phyloP scores from a whole-genome alignment of 2,329 filamentous ascomycete species.

The Colletotrichum sp. region DNA sequence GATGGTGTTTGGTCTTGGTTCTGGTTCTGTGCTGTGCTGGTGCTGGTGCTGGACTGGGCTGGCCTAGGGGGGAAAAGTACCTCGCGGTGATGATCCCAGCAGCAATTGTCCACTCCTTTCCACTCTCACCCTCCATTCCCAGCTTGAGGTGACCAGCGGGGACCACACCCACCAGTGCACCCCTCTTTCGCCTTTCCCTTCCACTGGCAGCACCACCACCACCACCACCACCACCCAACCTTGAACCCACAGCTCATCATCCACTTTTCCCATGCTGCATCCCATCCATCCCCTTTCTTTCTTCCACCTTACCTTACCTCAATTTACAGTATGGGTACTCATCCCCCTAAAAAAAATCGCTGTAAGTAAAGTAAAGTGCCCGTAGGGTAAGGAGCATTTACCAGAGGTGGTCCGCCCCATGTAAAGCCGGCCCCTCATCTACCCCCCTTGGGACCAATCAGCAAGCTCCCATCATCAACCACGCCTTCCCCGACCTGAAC shows the following conservation, averaged over 20 bases:
- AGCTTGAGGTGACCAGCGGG: background rate
- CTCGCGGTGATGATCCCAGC: background rate
- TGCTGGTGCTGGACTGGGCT: background rate
- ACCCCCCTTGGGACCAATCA: slow-evolving; percentile 9
- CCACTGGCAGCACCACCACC: background rate
- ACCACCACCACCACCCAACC: background rate
- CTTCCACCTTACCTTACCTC: background rate
- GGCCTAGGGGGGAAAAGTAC: background rate
- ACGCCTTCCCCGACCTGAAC: slow-evolving; percentile 10
- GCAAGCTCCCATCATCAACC: slow-evolving; percentile 7
- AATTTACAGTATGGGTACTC: background rate
- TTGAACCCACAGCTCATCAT: background rate
- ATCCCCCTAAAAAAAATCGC: background rate
- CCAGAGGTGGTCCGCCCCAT: background rate
- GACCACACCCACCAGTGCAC: background rate
- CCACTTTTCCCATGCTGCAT: background rate
- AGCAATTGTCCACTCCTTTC: background rate
- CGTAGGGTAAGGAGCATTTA: background rate
- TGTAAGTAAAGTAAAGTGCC: background rate
- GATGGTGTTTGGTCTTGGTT: background rate
- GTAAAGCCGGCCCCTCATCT: background rate
- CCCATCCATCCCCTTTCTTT: background rate
- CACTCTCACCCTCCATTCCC: background rate
- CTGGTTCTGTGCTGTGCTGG: background rate
- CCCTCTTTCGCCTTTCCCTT: background rate